Conservation (phyloP, 208 protist genomes). For the Herpetomonas tarakana region DNA sequence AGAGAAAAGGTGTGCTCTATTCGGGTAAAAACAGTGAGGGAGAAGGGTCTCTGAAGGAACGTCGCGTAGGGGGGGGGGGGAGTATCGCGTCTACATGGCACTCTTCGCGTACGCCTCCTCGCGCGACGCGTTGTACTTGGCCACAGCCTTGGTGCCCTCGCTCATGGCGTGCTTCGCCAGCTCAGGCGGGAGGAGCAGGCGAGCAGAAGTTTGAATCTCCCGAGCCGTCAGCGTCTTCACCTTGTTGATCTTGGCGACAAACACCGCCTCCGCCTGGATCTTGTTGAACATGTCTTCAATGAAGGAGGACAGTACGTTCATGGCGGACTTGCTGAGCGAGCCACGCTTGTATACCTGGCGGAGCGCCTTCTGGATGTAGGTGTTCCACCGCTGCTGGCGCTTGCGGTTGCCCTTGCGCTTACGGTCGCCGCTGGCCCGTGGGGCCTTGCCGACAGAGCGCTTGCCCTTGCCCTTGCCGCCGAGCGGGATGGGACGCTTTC, state of each 20-base stretch:
- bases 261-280: slow-evolving; percentile 95
- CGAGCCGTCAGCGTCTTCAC: slow-evolving; percentile 95
- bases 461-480: slow-evolving; percentile 98
- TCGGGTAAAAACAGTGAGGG: too few relatives aligned
- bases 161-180: slow-evolving; percentile 99
- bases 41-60: too few relatives aligned
- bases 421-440: slow-evolving; percentile 64
- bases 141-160: slow-evolving; percentile 98
- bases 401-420: slow-evolving; percentile 62
- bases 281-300: slow-evolving; percentile 99
- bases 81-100: slow-evolving; percentile 42
- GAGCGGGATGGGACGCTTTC: slow-evolving; percentile 81
- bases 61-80: too few relatives aligned
- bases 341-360: slow-evolving; percentile 98
- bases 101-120: slow-evolving; percentile 75
- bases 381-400: slow-evolving; percentile 85
- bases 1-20: too few relatives aligned
- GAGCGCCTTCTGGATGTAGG: slow-evolving; percentile 95
- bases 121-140: slow-evolving; percentile 92
- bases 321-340: slow-evolving; percentile 96
- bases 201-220: slow-evolving; percentile 98
- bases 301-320: slow-evolving; percentile 98
- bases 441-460: slow-evolving; percentile 94
- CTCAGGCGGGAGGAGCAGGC: slow-evolving; percentile 97
- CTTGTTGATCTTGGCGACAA: slow-evolving; percentile 97